Evolutionary conservation across 208 protist genomes (phyloP).

Genomic region (Crithidia acanthocephali): DNA sequence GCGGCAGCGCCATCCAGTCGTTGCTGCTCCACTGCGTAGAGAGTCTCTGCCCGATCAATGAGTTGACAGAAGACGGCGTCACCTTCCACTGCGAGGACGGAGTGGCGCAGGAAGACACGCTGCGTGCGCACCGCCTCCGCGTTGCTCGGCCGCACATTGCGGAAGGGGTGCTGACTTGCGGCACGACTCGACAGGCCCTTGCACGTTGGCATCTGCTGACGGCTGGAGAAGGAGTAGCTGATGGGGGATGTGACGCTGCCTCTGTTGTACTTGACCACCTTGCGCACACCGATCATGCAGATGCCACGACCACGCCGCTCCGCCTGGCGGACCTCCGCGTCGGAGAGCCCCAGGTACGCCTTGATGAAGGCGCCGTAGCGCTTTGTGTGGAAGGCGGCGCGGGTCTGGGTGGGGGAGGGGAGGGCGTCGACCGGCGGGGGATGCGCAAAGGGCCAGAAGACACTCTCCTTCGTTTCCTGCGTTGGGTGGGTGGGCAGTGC

Average conservation of each 20-base stretch:
- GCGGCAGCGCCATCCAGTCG: constrained; percentile 20
- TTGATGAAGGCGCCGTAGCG: constrained; percentile 75
- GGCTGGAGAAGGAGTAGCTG: constrained; percentile 19
- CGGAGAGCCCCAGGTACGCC: constrained; percentile 67
- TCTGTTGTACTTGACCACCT: constrained; percentile 4
- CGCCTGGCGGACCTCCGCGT: constrained; percentile 50
- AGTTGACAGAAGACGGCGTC: constrained; percentile 77
- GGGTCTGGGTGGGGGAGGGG: constrained; percentile 28
- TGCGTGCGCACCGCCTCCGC: constrained; percentile 37
- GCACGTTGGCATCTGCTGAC: constrained; percentile 10
- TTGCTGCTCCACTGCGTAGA: constrained; percentile 42
- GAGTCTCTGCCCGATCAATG: constrained; percentile 48
- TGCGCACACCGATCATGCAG: constrained; percentile 65
- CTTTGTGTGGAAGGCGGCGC: constrained; percentile 54
- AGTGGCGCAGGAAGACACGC: constrained; percentile 66
- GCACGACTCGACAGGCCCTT: background rate
- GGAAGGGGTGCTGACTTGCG: constrained; percentile 1
- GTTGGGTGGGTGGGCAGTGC: background rate
- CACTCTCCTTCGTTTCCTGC: background rate
- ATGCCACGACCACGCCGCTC: constrained; percentile 54
- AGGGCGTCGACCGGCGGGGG: constrained; percentile 23
- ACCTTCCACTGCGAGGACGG: constrained; percentile 84
- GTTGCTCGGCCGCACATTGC: background rate
- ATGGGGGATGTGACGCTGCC: background rate
- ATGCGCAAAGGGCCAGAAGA: constrained; percentile 32